Conservation (phyloP, 139 green algal species). For the Penium margaritaceum region DNA sequence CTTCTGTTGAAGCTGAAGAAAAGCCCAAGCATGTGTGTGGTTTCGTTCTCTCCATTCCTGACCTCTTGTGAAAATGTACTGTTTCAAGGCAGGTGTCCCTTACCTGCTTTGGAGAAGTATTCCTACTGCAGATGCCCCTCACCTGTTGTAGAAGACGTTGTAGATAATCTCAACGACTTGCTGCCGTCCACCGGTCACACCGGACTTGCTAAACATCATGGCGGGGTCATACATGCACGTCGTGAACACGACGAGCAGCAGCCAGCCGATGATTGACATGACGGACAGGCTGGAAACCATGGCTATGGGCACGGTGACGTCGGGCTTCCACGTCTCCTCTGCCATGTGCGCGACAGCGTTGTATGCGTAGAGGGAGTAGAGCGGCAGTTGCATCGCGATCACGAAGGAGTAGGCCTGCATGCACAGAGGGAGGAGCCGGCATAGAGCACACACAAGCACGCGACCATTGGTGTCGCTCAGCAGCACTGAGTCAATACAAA, state of each 20-base stretch:
- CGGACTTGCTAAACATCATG: not conserved
- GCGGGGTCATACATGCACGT: not conserved
- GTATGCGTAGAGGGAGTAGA: constrained; percentile 22
- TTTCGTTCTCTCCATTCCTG: too few species aligned
- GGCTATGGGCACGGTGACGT: constrained; percentile 7
- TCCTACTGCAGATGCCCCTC: too few species aligned
- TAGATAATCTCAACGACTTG: constrained; percentile 17
- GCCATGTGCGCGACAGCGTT: constrained; percentile 22
- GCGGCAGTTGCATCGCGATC: constrained; percentile 1
- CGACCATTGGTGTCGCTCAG: too few species aligned
- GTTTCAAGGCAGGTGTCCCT: too few species aligned
- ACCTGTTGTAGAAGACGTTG: constrained; percentile 17
- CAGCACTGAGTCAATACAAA: too few species aligned
- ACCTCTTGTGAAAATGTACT: too few species aligned
- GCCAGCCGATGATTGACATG: constrained; percentile 6
- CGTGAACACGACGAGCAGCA: constrained; percentile 8
- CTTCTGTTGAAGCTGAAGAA: too few species aligned
- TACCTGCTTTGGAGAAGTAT: too few species aligned
- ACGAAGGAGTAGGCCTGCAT: constrained; percentile 21
- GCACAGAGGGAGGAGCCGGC: not conserved
- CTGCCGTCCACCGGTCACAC: constrained; percentile 3
- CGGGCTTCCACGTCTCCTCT: constrained; percentile 16
- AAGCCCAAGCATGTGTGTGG: too few species aligned
- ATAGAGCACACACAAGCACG: too few species aligned
- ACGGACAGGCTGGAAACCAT: constrained; percentile 9